A percentile compares a stretch with the other conserved stretches of the same genome.
Evolutionary conservation across 2,329 filamentous ascomycete genomes (phyloP).

Genomic region (Calonectria honghensis): DNA sequence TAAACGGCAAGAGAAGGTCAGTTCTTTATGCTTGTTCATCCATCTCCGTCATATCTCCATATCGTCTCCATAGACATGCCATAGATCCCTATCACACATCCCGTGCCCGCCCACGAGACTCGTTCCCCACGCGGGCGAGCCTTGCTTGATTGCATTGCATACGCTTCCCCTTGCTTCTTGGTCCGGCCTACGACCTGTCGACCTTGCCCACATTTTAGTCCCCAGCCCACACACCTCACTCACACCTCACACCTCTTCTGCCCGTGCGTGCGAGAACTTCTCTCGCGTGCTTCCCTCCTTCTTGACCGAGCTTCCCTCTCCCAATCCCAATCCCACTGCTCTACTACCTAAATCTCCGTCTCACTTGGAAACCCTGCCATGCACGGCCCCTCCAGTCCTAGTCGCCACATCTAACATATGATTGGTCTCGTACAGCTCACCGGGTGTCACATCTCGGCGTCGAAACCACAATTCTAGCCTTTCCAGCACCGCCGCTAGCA

Average conservation of each 20-base stretch:
- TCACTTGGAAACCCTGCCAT: slow-evolving; percentile 46
- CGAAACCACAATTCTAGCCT: slow-evolving; percentile 74
- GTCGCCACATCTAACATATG: slow-evolving; percentile 65
- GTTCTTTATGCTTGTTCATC: slow-evolving; percentile 54
- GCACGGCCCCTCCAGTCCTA: slow-evolving; percentile 45
- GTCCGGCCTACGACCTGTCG: slow-evolving; percentile 22
- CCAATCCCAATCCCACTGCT: slow-evolving; percentile 38
- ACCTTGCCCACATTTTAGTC: slow-evolving; percentile 27
- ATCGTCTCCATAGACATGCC: slow-evolving; percentile 27
- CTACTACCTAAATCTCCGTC: slow-evolving; percentile 44
- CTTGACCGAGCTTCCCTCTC: slow-evolving; percentile 34
- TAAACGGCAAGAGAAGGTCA: slow-evolving; percentile 82
- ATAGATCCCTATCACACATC: slow-evolving; percentile 33
- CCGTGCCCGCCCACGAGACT: slow-evolving; percentile 33
- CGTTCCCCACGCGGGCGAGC: slow-evolving; percentile 39
- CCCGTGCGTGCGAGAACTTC: slow-evolving; percentile 46
- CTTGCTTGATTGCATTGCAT: slow-evolving; percentile 36
- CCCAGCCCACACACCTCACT: slow-evolving; percentile 31
- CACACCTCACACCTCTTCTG: slow-evolving; percentile 33
- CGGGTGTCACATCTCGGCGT: slow-evolving; percentile 70
- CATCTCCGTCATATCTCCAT: slow-evolving; percentile 24
- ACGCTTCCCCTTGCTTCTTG: slow-evolving; percentile 26
- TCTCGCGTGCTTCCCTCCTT: slow-evolving; percentile 44
- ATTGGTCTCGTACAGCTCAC: slow-evolving; percentile 73
- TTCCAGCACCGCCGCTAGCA: slow-evolving; percentile 77